These are phyloP conservation scores for Russula sp. DNA, from an alignment of 768 basidiomycete species.

Conservation along the genomic window DNA sequence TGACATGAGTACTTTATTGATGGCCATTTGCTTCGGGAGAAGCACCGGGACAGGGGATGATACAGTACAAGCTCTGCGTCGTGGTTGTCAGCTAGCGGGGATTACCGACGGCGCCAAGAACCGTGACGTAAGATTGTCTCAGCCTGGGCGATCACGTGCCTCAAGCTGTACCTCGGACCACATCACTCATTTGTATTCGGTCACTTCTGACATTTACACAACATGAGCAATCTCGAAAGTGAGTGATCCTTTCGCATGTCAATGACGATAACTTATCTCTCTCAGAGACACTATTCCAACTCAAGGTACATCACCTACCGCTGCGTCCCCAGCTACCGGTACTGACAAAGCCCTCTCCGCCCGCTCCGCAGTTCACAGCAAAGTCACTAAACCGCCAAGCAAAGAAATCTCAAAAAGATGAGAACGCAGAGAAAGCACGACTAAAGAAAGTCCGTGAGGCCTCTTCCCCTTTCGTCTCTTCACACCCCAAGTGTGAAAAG, in stretches of 20 bases:
- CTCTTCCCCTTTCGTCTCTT: not conserved
- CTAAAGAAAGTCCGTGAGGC: slow-evolving; percentile 77
- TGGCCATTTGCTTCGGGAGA: not conserved
- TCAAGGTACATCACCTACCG: slow-evolving; percentile 63
- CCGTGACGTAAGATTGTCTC: no score
- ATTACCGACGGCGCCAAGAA: no score
- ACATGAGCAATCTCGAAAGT: slow-evolving; percentile 90
- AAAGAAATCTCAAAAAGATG: slow-evolving; percentile 97
- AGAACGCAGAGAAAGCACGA: slow-evolving; percentile 79
- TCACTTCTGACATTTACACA: slow-evolving; percentile 1
- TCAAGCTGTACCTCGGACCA: not conserved
- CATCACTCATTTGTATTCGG: not conserved
- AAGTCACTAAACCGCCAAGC: slow-evolving; percentile 93
- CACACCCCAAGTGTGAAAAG: not conserved
- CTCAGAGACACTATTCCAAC: slow-evolving; percentile 95
- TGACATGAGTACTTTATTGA: slow-evolving; percentile 19
- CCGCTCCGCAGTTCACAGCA: slow-evolving; percentile 81
- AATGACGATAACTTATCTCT: slow-evolving; percentile 35
- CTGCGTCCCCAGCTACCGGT: no score
- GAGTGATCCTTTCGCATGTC: slow-evolving; percentile 38
- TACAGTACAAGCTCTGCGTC: no score
- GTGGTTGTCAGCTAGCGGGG: no score
- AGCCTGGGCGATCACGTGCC: slow-evolving; percentile 8
- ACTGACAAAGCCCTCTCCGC: not conserved
- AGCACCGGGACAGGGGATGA: no score